phyloP scores from a whole-genome alignment of 345 rosid genomes.

The Eutrema japonicum region DNA sequence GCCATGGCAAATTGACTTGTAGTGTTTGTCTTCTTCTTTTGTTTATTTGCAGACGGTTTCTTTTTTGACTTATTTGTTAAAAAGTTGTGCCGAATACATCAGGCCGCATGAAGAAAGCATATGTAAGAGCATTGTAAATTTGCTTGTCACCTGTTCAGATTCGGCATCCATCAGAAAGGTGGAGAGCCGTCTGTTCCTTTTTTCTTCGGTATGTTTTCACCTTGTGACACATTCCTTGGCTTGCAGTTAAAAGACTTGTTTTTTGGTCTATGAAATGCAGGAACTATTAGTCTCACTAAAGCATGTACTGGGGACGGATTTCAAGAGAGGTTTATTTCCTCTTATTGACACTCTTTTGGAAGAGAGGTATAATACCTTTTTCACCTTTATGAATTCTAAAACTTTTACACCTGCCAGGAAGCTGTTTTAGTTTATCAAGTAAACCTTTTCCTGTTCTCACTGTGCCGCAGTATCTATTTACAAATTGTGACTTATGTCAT shows the following conservation, averaged over 20 bases:
- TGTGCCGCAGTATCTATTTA: neutral
- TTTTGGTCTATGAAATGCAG: slow-evolving; percentile 54
- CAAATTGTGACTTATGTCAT: slow-evolving; percentile 6
- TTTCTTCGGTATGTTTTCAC: slow-evolving; percentile 19
- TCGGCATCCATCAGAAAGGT: slow-evolving; percentile 98
- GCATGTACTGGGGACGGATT: slow-evolving; percentile 98
- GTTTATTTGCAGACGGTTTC: slow-evolving; percentile 86
- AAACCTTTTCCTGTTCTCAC: slow-evolving; percentile 18
- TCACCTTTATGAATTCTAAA: slow-evolving; percentile 18
- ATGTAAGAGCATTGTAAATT: slow-evolving; percentile 94
- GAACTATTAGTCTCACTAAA: slow-evolving; percentile 91
- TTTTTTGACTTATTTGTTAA: slow-evolving; percentile 90
- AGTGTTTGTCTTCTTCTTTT: slow-evolving; percentile 32
- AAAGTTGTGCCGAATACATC: slow-evolving; percentile 93
- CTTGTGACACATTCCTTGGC: slow-evolving; percentile 17
- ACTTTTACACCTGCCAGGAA: slow-evolving; percentile 11
- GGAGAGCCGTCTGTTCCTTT: slow-evolving; percentile 28
- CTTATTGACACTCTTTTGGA: slow-evolving; percentile 90
- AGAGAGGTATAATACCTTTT: slow-evolving; percentile 64
- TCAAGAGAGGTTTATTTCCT: slow-evolving; percentile 97
- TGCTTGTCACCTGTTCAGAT: slow-evolving; percentile 96
- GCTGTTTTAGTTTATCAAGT: slow-evolving; percentile 28
- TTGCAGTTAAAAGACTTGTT: slow-evolving; percentile 18
- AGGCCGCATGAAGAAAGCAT: slow-evolving; percentile 96
- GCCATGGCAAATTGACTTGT: slow-evolving; percentile 26